Evolutionary conservation across 73 alveolate genomes (phyloP).

Genomic region (Stentor roeselii): DNA sequence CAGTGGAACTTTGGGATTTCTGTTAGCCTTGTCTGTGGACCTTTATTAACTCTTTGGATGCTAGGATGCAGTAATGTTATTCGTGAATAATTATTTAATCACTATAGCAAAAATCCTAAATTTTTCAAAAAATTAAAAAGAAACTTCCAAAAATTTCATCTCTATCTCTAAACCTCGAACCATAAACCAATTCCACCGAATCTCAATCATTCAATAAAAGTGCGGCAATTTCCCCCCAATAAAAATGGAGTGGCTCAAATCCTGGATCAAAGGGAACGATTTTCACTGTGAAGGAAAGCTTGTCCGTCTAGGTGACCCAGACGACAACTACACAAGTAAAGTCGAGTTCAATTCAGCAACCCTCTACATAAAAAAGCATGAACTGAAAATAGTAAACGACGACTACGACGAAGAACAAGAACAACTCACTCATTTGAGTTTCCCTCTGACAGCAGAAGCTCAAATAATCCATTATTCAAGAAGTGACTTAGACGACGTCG

Average conservation of each 20-base stretch:
- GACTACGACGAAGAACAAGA: constrained; percentile 22
- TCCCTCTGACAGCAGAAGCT: background rate
- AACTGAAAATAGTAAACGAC: background rate
- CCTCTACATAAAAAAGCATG: background rate
- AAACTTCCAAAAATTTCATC: too few relatives aligned
- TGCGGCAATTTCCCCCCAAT: background rate
- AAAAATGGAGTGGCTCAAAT: background rate
- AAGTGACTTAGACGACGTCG: background rate
- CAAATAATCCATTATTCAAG: background rate
- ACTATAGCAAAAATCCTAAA: too few relatives aligned
- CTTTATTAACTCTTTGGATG: background rate
- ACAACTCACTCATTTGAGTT: background rate
- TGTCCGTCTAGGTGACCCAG: background rate
- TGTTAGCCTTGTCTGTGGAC: constrained; percentile 12
- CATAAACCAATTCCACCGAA: too few relatives aligned
- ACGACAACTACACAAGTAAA: background rate
- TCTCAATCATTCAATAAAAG: too few relatives aligned
- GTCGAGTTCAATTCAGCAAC: background rate
- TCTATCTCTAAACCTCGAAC: too few relatives aligned
- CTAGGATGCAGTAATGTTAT: background rate
- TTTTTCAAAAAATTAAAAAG: too few relatives aligned
- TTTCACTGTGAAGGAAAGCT: background rate
- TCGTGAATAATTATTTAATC: too few relatives aligned
- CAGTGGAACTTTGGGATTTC: background rate
- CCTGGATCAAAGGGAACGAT: background rate